These are phyloP conservation scores for Verbascum thapsus DNA, from an alignment of 257 asterid genomes.

Conservation along the genomic window DNA sequence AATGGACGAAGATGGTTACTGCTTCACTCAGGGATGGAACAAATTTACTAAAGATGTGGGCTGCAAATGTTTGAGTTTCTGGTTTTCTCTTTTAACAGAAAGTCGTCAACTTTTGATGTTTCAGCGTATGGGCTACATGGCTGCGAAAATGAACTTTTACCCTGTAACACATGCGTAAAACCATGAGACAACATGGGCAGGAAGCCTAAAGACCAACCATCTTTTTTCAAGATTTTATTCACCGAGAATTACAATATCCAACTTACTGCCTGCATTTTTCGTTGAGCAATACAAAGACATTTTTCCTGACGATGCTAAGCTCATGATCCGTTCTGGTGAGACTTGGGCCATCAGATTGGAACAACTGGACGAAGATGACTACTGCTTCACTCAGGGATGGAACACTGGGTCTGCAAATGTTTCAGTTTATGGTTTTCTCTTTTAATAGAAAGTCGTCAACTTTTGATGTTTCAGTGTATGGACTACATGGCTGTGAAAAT, in stretches of 20 bases:
- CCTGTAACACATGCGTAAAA: too few relatives aligned
- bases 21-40: slow-evolving; percentile 31
- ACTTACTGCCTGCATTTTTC: too few relatives aligned
- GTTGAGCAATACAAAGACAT: too few relatives aligned
- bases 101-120: slow-evolving; percentile 19
- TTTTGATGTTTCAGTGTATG: slow-evolving; percentile 25
- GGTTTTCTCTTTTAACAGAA: slow-evolving; percentile 20
- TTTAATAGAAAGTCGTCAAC: not conserved
- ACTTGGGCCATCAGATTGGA: not conserved
- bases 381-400: slow-evolving; percentile 32
- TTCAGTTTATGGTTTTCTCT: slow-evolving; percentile 30
- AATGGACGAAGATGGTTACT: not conserved
- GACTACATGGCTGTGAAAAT: not conserved
- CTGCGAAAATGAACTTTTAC: not conserved
- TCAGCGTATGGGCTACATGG: slow-evolving; percentile 9
- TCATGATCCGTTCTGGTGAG: not conserved
- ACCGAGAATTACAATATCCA: too few relatives aligned
- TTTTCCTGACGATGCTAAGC: not conserved
- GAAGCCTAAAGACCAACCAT: too few relatives aligned
- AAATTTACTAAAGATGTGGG: slow-evolving; percentile 24
- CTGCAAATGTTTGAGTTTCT: slow-evolving; percentile 26
- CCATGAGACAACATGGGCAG: too few relatives aligned
- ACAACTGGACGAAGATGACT: not conserved
- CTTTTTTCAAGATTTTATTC: too few relatives aligned
- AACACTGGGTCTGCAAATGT: slow-evolving; percentile 4